Percentiles rank a stretch among this genome's conserved stretches.
phyloP scores from a whole-genome alignment of 306 rosid genomes.

The Macrotyloma uniflorum region DNA sequence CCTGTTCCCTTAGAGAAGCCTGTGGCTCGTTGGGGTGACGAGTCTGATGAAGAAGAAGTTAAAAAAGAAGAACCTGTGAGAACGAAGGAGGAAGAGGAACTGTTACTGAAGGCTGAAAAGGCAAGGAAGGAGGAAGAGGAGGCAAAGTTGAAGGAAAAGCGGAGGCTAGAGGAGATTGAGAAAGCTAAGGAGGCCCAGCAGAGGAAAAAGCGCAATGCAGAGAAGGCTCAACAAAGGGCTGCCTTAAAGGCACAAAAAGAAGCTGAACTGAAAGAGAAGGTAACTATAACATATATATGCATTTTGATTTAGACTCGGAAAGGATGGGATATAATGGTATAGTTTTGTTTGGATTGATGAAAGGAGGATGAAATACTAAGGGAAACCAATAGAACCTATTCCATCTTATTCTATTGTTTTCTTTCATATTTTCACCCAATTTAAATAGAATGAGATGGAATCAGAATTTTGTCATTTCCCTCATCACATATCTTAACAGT shows the following conservation, averaged over 20 bases:
- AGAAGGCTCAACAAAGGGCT: conserved; percentile 79
- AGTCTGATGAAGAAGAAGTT: conserved; percentile 58
- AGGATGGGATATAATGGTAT: not conserved
- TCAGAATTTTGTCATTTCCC: not conserved
- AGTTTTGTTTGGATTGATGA: not conserved
- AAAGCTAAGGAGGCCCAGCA: conserved; percentile 81
- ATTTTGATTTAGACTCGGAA: not conserved
- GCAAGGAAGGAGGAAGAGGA: conserved; percentile 72
- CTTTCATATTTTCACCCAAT: not conserved
- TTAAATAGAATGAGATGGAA: not conserved
- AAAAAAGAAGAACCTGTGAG: conserved; percentile 45
- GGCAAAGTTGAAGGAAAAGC: conserved; percentile 68
- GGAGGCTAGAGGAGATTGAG: conserved; percentile 72
- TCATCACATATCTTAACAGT: not conserved
- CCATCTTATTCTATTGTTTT: not conserved
- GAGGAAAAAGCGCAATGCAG: conserved; percentile 72
- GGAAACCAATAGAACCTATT: not conserved
- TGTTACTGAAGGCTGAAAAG: conserved; percentile 66
- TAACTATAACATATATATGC: conserved; percentile 34
- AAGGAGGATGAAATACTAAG: not conserved
- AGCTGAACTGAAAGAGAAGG: conserved; percentile 89
- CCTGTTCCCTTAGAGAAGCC: conserved; percentile 41
- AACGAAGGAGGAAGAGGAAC: conserved; percentile 75
- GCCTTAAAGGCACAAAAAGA: conserved; percentile 75
- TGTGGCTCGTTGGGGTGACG: conserved; percentile 50